Base-by-base conservation (phyloP, 2,329 filamentous ascomycete species). In the Fusarium praegraminearum region DNA sequence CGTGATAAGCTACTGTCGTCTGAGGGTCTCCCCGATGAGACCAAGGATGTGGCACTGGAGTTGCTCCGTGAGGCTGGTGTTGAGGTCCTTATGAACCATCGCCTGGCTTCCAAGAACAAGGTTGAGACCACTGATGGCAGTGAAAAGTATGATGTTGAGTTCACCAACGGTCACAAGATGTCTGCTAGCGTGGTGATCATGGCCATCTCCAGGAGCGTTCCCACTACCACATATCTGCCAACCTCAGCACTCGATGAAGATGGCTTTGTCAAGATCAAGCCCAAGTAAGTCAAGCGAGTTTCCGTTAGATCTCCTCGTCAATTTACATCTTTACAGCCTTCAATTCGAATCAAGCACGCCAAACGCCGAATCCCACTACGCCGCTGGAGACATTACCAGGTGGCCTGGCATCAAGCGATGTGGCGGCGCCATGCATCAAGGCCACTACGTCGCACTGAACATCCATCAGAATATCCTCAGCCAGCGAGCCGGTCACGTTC, bases 381-480 rank as follows among this genome's bases (percentile, higher is more conserved):
- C 89, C 15, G 83, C 88, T 26, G 92, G 92, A 18, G 92, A 95
- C 75, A 81, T 92, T 18, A 86, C 86, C 33, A 81, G 83, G 49
- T 94, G 92, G 92, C 86, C 90, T 0, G 92, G 91, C 44, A 93
- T 95, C 81, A 94, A 93, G 82, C 90, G 92, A 45, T 93, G 90
- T 73, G 92, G 92, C 26, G 87, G 84, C 18, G 92, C 92, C 35
- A 92, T 94, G 86, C 87, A 91, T 75, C 89, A 90, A 83, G 92
- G 91, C 38, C 87, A 89, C 73, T 83, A 86, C 65, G 86, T 87
- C 5, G 91, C 88, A 9, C 79, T 85, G 55, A 94, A 94, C 76
- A 85, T 91, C 56, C 86, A 92, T 79, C 86, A 91, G 78, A 80
- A 83, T 26, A 88, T 92, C 75, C 77, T 87, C 45, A 77, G 78